These are phyloP conservation scores for Rhododendron williamsianum DNA, from an alignment of 148 eudicot genomes.

Conservation along the genomic window DNA sequence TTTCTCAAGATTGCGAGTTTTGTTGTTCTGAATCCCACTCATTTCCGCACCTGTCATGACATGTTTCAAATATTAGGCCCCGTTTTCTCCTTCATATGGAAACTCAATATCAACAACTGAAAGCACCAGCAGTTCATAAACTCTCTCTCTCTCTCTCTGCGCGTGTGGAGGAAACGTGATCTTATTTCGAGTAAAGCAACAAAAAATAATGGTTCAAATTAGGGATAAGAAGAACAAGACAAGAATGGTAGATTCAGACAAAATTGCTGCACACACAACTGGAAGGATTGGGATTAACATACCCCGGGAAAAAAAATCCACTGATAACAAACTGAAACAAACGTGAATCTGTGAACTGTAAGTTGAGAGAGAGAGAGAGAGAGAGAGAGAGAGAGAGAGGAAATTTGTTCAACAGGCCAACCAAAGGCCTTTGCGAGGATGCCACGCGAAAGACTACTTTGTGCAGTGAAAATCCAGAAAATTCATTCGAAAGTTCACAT, in stretches of 20 bases:
- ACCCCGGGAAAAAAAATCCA: too few relatives aligned
- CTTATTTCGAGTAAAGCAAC: neutral
- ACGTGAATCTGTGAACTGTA: neutral
- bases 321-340: neutral
- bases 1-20: constrained; percentile 35
- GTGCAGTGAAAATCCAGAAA: constrained; percentile 6
- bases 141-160: neutral
- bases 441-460: constrained; percentile 1
- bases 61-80: constrained; percentile 8
- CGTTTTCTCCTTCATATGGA: neutral
- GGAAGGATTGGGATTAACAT: neutral
- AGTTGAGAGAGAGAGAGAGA: neutral
- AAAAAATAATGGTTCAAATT: too few relatives aligned
- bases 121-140: neutral
- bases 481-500: constrained; percentile 16
- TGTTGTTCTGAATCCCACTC: constrained; percentile 53
- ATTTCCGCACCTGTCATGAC: constrained; percentile 46
- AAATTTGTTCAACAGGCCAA: neutral
- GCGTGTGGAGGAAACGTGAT: neutral
- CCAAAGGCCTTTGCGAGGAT: neutral
- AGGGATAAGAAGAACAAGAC: neutral
- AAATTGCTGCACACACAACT: neutral
- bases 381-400: neutral
- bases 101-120: neutral
- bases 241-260: neutral